Base-by-base conservation (phyloP, 345 rosid genomes). In the Eutrema yunnanense region DNA sequence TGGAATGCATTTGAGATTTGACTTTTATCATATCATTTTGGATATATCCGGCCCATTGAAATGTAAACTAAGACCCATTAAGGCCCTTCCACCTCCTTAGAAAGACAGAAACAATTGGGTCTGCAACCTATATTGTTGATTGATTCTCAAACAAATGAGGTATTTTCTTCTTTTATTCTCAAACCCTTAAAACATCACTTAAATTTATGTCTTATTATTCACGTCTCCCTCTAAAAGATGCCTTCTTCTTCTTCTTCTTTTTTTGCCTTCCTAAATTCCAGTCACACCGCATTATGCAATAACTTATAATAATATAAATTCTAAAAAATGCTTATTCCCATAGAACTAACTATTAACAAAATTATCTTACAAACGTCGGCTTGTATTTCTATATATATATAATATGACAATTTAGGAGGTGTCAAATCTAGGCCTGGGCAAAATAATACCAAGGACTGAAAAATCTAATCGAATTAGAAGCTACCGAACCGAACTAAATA, bases 181-280 rank as follows among this genome's bases (percentile, higher is more conserved):
- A 16, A 16, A 16, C 16, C 16, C 16, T 16, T 16, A 16, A 16
- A 16, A 16, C 16, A 16, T 16, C 16, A 16, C 16, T 16, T 16
- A 73, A 73, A 57, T n/a, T 38, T 2, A 42, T 65, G 60, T 73
- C 65, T 64, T 55, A 64, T 64, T 54, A 9, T 51, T 53, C 55
- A 73, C 71, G 65, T 73, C 65, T 69, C 33, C 71, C 42, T 73
- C 71, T 14, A 30, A 73, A 73, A 66, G 78, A 48, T 74, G 59
- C 60, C 0, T 16, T 16, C 22, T 19, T 19, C 22, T 49, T 57
- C 49, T 37, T 22, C 11, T 2, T 16, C 57, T 13, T 27, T 10
- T 9, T 63, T 32, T 29, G 9, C 65, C 43, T 14, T 5, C 10
- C n/a, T n/a, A 5, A 30, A 66, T 59, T 19, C 30, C 26, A 75